Percentiles rank a stretch among this genome's conserved stretches.
Conservation (phyloP, 768 basidiomycete species). For the Cubamyces lactineus region DNA sequence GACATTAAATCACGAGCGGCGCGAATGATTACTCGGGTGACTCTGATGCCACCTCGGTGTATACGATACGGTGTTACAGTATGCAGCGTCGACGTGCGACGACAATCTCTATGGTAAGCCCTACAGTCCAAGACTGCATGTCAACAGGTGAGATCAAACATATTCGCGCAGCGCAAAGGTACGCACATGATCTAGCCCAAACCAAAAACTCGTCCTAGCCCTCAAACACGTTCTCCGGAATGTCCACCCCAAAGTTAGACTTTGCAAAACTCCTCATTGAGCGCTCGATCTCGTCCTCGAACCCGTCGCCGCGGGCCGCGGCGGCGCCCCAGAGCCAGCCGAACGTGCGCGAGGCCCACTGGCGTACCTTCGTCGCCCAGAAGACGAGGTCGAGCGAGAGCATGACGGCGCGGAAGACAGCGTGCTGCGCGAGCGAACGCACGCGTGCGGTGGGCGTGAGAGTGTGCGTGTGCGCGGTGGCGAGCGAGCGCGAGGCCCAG, state of each 20-base stretch:
- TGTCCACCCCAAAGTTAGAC: conserved; percentile 77
- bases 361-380: conserved; percentile 57
- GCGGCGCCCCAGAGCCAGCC: conserved; percentile 29
- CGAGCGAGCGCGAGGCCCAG: conserved; percentile 75
- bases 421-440: conserved; percentile 58
- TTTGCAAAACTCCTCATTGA: conserved; percentile 77
- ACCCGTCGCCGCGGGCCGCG: conserved; percentile 49
- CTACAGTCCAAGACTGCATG: too few relatives aligned
- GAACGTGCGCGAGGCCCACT: conserved; percentile 45
- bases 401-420: conserved; percentile 67
- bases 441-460: conserved; percentile 47
- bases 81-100: too few relatives aligned
- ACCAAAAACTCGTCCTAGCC: conserved; percentile 14
- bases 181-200: too few relatives aligned
- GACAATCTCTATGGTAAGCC: too few relatives aligned
- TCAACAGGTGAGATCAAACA: too few relatives aligned
- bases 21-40: too few relatives aligned
- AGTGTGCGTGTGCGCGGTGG: conserved; percentile 44
- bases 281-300: conserved; percentile 83
- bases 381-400: conserved; percentile 74
- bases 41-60: too few relatives aligned
- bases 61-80: too few relatives aligned
- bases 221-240: conserved; percentile 40
- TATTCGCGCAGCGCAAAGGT: too few relatives aligned
- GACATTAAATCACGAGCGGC: too few relatives aligned